These are phyloP conservation scores for Anacardium occidentale DNA, from an alignment of 345 rosid species.

Conservation along the genomic window DNA sequence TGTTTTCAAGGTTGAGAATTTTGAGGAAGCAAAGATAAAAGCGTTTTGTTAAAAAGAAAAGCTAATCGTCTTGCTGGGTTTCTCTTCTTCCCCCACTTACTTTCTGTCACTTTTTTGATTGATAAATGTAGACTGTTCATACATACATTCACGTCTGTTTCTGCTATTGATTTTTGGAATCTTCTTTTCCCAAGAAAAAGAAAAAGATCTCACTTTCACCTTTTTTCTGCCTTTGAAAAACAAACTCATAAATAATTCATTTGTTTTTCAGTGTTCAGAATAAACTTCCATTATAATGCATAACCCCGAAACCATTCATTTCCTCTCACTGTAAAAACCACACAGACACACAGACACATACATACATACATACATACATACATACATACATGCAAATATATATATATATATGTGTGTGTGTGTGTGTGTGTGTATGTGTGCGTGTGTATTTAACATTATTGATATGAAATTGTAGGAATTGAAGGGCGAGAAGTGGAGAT, in stretches of 20 bases:
- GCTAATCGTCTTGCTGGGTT: conserved; percentile 20
- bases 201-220: conserved; percentile 16
- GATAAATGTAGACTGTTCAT: conserved; percentile 20
- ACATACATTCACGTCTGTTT: conserved; percentile 25
- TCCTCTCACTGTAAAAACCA: too few relatives aligned
- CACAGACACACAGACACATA: too few relatives aligned
- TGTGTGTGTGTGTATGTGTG: too few relatives aligned
- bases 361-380: too few relatives aligned
- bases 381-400: too few relatives aligned
- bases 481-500: not conserved
- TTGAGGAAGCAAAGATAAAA: conserved; percentile 19
- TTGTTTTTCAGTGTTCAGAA: not conserved
- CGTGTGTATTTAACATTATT: too few relatives aligned
- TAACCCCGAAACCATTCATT: too few relatives aligned
- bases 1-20: conserved; percentile 1
- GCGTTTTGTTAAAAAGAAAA: conserved; percentile 2
- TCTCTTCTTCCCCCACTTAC: conserved; percentile 15
- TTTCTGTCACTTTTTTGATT: conserved; percentile 21
- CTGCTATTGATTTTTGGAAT: conserved; percentile 36
- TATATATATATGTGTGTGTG: too few relatives aligned
- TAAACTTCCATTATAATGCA: too few relatives aligned
- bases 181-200: conserved; percentile 33
- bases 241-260: not conserved
- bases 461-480: not conserved
- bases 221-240: conserved; percentile 15